These are phyloP conservation scores for Yamadazyma phyllophila DNA, from an alignment of 805 yeast species.

Conservation along the genomic window DNA sequence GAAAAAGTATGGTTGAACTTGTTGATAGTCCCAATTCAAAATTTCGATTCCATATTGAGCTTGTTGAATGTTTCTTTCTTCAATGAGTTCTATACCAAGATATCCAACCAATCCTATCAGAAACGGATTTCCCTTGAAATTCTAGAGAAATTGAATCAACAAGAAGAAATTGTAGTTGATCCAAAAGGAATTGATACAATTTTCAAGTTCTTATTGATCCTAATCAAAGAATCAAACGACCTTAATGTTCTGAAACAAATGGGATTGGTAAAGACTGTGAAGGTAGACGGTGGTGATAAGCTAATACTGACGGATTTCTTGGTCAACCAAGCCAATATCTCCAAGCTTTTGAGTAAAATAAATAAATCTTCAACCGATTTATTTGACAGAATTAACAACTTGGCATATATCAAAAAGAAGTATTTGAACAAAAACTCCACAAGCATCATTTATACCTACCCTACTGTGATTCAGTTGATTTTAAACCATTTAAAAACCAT, in stretches of 20 bases:
- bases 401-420: slow-evolving; percentile 38
- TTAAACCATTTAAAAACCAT: slow-evolving; percentile 56
- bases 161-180: slow-evolving; percentile 31
- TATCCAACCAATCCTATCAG: slow-evolving; percentile 52
- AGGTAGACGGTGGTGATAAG: slow-evolving; percentile 27
- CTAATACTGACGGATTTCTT: slow-evolving; percentile 37
- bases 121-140: slow-evolving; percentile 60
- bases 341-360: slow-evolving; percentile 68
- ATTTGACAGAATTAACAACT: slow-evolving; percentile 28
- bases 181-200: slow-evolving; percentile 56
- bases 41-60: slow-evolving; percentile 38
- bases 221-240: slow-evolving; percentile 42
- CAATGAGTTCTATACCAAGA: slow-evolving; percentile 47
- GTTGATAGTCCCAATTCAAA: slow-evolving; percentile 48
- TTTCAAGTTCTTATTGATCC: slow-evolving; percentile 54
- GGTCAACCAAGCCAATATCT: slow-evolving; percentile 56
- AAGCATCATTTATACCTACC: slow-evolving; percentile 66
- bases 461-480: slow-evolving; percentile 65
- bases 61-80: slow-evolving; percentile 49
- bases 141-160: slow-evolving; percentile 50
- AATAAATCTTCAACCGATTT: slow-evolving; percentile 39
- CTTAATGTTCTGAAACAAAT: slow-evolving; percentile 37
- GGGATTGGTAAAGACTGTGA: slow-evolving; percentile 36
- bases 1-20: slow-evolving; percentile 45
- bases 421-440: slow-evolving; percentile 53